These are phyloP conservation scores for Trametes meyenii DNA, from an alignment of 768 basidiomycete genomes.

Conservation along the genomic window DNA sequence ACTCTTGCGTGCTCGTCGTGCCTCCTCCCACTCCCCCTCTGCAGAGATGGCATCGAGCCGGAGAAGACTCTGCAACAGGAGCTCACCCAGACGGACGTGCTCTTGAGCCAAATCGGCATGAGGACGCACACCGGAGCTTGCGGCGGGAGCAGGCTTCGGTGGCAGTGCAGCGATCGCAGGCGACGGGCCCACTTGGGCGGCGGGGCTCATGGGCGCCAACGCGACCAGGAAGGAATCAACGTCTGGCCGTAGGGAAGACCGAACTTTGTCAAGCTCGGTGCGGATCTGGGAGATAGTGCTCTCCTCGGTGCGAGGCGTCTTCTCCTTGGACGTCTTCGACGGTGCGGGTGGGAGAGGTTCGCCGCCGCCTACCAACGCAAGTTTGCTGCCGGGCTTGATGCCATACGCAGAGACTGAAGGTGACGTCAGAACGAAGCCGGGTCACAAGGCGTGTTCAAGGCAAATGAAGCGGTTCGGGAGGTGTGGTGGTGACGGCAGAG, in stretches of 20 bases:
- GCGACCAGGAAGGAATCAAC: constrained; percentile 57
- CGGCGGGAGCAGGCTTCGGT: constrained; percentile 24
- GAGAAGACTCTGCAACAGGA: constrained; percentile 85
- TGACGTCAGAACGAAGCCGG: constrained; percentile 16
- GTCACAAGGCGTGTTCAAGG: constrained; percentile 10
- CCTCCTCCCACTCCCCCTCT: constrained; percentile 75
- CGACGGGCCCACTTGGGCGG: constrained; percentile 6
- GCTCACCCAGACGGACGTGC: constrained; percentile 70
- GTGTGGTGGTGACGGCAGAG: constrained; percentile 23
- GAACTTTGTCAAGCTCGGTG: constrained; percentile 54
- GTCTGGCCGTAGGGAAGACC: constrained; percentile 54
- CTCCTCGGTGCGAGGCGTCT: constrained; percentile 47
- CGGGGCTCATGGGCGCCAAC: constrained; percentile 29
- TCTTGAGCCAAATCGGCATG: constrained; percentile 40
- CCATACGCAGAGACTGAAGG: constrained; percentile 71
- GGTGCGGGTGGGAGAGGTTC: constrained; percentile 30
- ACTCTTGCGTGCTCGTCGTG: constrained; percentile 78
- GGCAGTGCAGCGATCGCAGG: constrained; percentile 22
- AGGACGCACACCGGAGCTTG: constrained; percentile 18
- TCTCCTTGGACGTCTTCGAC: constrained; percentile 29
- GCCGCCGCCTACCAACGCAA: constrained; percentile 66
- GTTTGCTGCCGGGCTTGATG: constrained; percentile 65
- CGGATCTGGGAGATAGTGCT: constrained; percentile 56
- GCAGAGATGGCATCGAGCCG: constrained; percentile 81
- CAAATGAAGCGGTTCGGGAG: constrained; percentile 5